Evolutionary conservation across 2,329 filamentous ascomycete species (phyloP), one percentile per base, ranked within the genome.

Genomic region (Trichoderma polysporum): DNA sequence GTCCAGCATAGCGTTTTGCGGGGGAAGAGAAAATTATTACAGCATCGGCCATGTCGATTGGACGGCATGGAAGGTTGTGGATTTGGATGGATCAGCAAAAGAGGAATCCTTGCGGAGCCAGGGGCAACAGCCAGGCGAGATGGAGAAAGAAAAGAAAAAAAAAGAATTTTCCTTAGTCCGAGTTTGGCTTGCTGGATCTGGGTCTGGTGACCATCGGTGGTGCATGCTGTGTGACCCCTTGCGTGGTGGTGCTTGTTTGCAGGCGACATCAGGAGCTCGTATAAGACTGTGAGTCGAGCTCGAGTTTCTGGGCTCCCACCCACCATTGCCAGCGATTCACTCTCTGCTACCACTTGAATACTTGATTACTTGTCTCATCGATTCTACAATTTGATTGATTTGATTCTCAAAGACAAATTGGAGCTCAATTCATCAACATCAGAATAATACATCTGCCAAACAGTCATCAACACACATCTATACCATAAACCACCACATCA

Each of bases 1-100:
- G 37, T 67, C 13, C 7, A 56, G 59, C 39, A 31, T 67, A 62
- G 66, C 66, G 58, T 67, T 67, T 67, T 67, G 66, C 66, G 66
- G 66, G 66, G 66, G 58, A 61, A 53, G 31, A 53, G 12, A 22
- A 31, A 54, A 47, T 17, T 19, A 29, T 29, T 62, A 29, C 47
- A 31, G 41, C 47, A 47, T 63, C 58, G 17, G 39, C 29, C 17
- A n/a, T 25, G 4, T 29, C 57, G 13, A 45, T 49, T 41, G 37
- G 25, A 13, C n/a, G n/a, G n/a, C n/a, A 35, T 31, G 56, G 25
- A 59, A 37, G 39, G 33, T 13, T 7, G 39, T 27, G 54, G 35
- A 58, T 58, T 15, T 7, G n/a, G 41, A 45, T 45, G 41, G 41
- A 50, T 27, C 47, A 6, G 22, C 33, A 49, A 63, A 31, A 35